phyloP scores from a whole-genome alignment of 2,329 filamentous ascomycete species.

The Fusarium nelsonii region DNA sequence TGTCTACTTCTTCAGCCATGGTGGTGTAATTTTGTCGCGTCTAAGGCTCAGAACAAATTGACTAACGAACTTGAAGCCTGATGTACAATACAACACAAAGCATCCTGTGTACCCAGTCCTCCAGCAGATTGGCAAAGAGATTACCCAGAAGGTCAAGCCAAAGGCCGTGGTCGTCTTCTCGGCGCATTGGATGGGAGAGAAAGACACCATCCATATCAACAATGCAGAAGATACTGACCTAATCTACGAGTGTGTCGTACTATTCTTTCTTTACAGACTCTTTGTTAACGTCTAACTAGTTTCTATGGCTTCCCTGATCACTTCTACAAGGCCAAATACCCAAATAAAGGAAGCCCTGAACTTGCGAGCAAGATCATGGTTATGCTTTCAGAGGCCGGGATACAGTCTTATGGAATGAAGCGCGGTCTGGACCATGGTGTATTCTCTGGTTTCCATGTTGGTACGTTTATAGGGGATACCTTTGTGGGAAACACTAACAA shows the following conservation, averaged over 20 bases:
- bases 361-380: constrained; percentile 70
- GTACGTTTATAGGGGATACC: constrained; percentile 26
- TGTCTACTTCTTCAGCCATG: constrained; percentile 65
- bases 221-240: constrained; percentile 72
- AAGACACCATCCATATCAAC: constrained; percentile 72
- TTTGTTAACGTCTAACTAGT: constrained; percentile 51
- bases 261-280: too few relatives aligned
- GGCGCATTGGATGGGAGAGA: constrained; percentile 77
- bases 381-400: constrained; percentile 67
- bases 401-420: constrained; percentile 69
- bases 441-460: constrained; percentile 74
- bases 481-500: constrained; percentile 15
- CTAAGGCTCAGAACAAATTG: not conserved
- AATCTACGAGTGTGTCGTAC: constrained; percentile 71
- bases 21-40: constrained; percentile 56
- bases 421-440: constrained; percentile 82
- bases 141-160: constrained; percentile 76
- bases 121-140: constrained; percentile 74
- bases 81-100: constrained; percentile 74
- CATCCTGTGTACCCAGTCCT: constrained; percentile 77
- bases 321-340: constrained; percentile 76
- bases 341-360: constrained; percentile 70
- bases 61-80: constrained; percentile 59
- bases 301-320: constrained; percentile 79
- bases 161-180: constrained; percentile 81